phyloP scores from a whole-genome alignment of 2,329 filamentous ascomycete genomes.

The Myotisia sp. region DNA sequence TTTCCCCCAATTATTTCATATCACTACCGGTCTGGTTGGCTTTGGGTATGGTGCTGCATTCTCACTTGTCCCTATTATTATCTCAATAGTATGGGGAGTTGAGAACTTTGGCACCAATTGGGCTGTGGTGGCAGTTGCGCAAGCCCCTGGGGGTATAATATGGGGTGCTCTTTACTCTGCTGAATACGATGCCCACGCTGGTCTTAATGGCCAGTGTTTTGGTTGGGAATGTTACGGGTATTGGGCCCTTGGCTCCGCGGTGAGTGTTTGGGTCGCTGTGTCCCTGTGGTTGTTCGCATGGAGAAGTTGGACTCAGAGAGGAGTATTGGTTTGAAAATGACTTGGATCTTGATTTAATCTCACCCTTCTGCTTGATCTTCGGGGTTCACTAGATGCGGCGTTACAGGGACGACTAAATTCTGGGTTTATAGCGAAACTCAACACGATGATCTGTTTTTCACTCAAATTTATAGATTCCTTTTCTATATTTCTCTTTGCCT shows the following conservation, averaged over 20 bases:
- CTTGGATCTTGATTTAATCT: no score
- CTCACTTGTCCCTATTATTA: slow-evolving; percentile 75
- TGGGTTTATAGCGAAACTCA: no score
- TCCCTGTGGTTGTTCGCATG: slow-evolving; percentile 62
- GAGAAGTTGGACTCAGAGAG: slow-evolving; percentile 68
- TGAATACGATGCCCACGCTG: slow-evolving; percentile 24
- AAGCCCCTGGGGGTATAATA: slow-evolving; percentile 71
- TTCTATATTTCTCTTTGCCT: no score
- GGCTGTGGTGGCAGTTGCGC: slow-evolving; percentile 86
- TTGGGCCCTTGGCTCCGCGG: slow-evolving; percentile 61
- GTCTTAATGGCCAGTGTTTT: slow-evolving; percentile 52
- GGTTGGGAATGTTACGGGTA: slow-evolving; percentile 75
- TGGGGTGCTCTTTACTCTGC: slow-evolving; percentile 80
- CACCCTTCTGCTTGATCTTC: slow-evolving; percentile 45
- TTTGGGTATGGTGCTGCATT: slow-evolving; percentile 90
- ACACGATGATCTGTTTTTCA: no score
- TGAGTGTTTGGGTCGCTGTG: slow-evolving; percentile 65
- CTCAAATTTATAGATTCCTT: no score
- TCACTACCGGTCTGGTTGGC: slow-evolving; percentile 71
- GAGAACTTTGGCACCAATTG: slow-evolving; percentile 98
- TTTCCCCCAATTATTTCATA: slow-evolving; percentile 66
- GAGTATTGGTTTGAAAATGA: slow-evolving; percentile 51
- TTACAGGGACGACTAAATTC: no score
- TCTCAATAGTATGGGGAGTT: slow-evolving; percentile 95
- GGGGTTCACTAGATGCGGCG: no score